These are phyloP conservation scores for Aspergillus sp. DNA, from an alignment of 2,329 filamentous ascomycete genomes.

Conservation along the genomic window DNA sequence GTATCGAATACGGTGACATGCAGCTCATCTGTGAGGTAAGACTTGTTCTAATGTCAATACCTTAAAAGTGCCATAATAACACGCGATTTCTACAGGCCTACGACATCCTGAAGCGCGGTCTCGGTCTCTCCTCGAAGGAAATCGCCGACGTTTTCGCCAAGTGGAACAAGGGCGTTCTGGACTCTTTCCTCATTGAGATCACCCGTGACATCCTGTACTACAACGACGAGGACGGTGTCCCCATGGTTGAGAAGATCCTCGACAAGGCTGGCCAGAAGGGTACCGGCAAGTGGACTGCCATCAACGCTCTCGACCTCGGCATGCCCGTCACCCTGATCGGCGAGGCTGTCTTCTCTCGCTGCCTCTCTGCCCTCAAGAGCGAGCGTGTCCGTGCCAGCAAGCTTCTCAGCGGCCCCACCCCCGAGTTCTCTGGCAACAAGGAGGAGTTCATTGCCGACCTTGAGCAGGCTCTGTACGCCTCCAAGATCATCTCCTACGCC, in stretches of 20 bases:
- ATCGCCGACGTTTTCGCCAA: constrained; percentile 91
- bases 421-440: constrained; percentile 85
- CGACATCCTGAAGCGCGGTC: constrained; percentile 98
- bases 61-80: background rate
- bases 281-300: constrained; percentile 99
- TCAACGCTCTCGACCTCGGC: constrained; percentile 96
- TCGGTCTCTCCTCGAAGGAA: constrained; percentile 86
- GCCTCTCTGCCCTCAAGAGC: constrained; percentile 88
- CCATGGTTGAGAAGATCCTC: constrained; percentile 97
- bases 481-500: constrained; percentile 99
- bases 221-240: constrained; percentile 88
- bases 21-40: constrained; percentile 97
- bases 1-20: constrained; percentile 99
- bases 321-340: constrained; percentile 98
- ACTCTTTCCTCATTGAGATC: constrained; percentile 99
- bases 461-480: constrained; percentile 97
- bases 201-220: constrained; percentile 98
- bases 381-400: constrained; percentile 82
- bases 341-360: constrained; percentile 93
- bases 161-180: constrained; percentile 98
- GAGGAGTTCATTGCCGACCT: constrained; percentile 93
- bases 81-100: constrained; percentile 67
- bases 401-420: constrained; percentile 74
- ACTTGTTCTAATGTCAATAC: background rate
- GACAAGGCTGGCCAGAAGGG: constrained; percentile 99